Percentiles rank a stretch among this genome's conserved stretches.
Evolutionary conservation across 345 rosid genomes (phyloP).

Genomic region (Brassica carinata): DNA sequence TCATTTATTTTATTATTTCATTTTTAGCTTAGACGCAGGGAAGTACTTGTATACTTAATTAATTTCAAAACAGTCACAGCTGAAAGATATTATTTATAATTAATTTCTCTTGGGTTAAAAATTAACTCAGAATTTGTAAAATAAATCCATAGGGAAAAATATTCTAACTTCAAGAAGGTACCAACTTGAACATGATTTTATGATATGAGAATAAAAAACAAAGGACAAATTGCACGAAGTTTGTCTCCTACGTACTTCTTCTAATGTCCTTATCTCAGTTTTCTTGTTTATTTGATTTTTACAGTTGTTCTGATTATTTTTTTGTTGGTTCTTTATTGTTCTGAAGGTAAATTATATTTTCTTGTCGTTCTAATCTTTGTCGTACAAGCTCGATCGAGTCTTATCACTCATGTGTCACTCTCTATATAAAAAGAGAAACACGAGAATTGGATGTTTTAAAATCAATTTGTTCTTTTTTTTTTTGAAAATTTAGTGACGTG

Average conservation of each 20-base stretch:
- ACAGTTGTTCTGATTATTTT: slow-evolving; percentile 1
- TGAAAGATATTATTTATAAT: too few species aligned
- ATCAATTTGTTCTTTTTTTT: too few species aligned
- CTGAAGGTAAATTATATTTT: not conserved
- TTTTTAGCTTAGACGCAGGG: too few species aligned
- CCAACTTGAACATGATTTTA: slow-evolving; percentile 24
- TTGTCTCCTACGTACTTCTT: slow-evolving; percentile 34
- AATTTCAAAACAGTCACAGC: too few species aligned
- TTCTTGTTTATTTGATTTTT: not conserved
- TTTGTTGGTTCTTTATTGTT: not conserved
- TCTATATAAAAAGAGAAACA: not conserved
- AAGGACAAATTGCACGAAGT: slow-evolving; percentile 21
- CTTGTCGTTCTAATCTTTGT: slow-evolving; percentile 4
- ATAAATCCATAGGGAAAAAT: too few species aligned
- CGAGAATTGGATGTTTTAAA: not conserved
- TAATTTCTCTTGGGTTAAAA: too few species aligned
- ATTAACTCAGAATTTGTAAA: too few species aligned
- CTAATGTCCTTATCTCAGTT: slow-evolving; percentile 28
- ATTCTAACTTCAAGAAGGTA: slow-evolving; percentile 12
- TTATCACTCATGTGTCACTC: slow-evolving; percentile 21
- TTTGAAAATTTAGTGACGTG: too few species aligned
- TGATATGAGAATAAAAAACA: slow-evolving; percentile 27
- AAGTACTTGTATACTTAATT: too few species aligned
- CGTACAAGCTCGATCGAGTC: slow-evolving; percentile 6
- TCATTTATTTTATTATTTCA: too few species aligned